Evolutionary conservation across 306 rosid genomes (phyloP).

Genomic region (Medicago arabica): DNA sequence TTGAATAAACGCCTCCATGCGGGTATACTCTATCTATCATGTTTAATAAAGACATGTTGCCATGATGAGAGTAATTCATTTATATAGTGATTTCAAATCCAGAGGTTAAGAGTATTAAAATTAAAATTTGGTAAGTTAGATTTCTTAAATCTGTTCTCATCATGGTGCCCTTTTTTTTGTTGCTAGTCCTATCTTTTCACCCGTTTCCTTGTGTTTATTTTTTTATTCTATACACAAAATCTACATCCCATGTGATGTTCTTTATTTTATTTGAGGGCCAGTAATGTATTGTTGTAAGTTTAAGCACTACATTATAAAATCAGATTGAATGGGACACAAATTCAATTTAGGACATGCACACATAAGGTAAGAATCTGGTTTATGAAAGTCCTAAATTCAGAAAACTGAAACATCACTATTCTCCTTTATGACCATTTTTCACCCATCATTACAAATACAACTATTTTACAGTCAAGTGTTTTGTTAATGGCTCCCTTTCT

Average conservation of each 20-base stretch:
- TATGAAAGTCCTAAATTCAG: constrained; percentile 38
- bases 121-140: background rate
- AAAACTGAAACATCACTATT: constrained; percentile 39
- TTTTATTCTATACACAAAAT: background rate
- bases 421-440: constrained; percentile 44
- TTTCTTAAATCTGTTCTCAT: background rate
- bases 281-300: background rate
- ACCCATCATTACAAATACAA: constrained; percentile 33
- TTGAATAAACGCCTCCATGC: background rate
- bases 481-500: constrained; percentile 29
- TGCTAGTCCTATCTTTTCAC: background rate
- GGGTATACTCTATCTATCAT: background rate
- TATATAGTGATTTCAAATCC: background rate
- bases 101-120: too few relatives aligned
- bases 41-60: too few relatives aligned
- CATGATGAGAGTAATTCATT: background rate
- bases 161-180: background rate
- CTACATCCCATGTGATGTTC: constrained; percentile 7
- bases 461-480: constrained; percentile 24
- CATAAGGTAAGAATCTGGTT: constrained; percentile 23
- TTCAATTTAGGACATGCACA: constrained; percentile 35
- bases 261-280: constrained; percentile 6
- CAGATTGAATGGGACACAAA: constrained; percentile 21
- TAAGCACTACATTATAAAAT: background rate
- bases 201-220: too few relatives aligned